Percentiles rank a stretch among this genome's conserved stretches.
phyloP scores from a whole-genome alignment of 495 filamentous ascomycete genomes.

The Usnea hakonensis region DNA sequence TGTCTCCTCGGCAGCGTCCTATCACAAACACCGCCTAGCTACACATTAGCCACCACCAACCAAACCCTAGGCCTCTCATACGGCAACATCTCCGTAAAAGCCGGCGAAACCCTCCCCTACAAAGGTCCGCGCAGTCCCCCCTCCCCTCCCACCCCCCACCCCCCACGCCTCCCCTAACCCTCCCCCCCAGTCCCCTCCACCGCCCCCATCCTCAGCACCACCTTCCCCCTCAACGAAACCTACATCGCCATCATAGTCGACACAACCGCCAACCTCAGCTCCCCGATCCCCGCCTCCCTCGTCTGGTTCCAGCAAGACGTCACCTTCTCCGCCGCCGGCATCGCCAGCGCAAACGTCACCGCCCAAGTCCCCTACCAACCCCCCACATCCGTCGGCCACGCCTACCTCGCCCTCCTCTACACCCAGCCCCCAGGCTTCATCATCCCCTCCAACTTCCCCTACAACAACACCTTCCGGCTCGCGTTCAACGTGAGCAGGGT shows the following conservation, averaged over 20 bases:
- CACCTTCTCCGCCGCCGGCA: conserved; percentile 7
- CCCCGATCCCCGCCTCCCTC: conserved; percentile 5
- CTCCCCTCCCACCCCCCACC: background rate
- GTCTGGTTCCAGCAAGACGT: conserved; percentile 15
- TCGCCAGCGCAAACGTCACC: background rate
- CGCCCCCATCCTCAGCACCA: conserved; percentile 1
- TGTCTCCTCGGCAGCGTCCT: conserved; percentile 6
- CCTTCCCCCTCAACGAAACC: conserved; percentile 1
- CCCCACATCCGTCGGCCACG: conserved; percentile 11
- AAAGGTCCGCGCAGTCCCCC: conserved; percentile 5
- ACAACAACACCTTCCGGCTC: conserved; percentile 16
- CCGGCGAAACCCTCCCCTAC: conserved; percentile 1
- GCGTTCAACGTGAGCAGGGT: conserved; percentile 14
- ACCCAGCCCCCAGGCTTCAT: conserved; percentile 8
- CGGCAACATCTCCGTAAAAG: conserved; percentile 3
- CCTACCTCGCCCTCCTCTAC: conserved; percentile 15
- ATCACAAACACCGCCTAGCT: conserved; percentile 7
- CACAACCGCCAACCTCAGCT: conserved; percentile 7
- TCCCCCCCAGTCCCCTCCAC: background rate
- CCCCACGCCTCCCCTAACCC: background rate
- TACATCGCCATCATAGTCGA: conserved; percentile 17
- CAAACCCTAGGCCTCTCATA: conserved; percentile 10
- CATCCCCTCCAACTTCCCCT: conserved; percentile 15
- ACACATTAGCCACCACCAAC: conserved; percentile 7
- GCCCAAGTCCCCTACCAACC: conserved; percentile 13